Conservation (phyloP, 768 basidiomycete species). For the Leucogyrophana mollusca region DNA sequence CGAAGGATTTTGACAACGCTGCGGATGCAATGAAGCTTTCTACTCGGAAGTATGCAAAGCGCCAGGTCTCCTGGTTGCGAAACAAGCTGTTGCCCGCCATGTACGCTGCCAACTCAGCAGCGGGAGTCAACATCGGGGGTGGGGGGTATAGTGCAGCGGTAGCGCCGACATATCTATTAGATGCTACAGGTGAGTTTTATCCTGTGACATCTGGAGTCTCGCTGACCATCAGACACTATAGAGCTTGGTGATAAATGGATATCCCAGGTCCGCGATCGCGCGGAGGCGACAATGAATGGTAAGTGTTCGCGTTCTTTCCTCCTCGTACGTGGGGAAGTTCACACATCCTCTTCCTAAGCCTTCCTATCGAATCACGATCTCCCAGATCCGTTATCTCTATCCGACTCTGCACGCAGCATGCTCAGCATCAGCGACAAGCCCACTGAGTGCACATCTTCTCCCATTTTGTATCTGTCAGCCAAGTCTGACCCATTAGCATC, state of each 20-base stretch:
- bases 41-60: constrained; percentile 88
- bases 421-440: constrained; percentile 44
- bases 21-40: constrained; percentile 81
- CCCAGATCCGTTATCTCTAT: constrained; percentile 58
- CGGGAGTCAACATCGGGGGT: neutral
- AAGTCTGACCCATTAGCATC: constrained; percentile 5
- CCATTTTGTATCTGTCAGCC: neutral
- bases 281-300: constrained; percentile 51
- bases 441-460: constrained; percentile 40
- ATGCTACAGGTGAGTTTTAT: constrained; percentile 58
- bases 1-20: constrained; percentile 49
- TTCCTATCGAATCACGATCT: constrained; percentile 52
- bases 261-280: constrained; percentile 51
- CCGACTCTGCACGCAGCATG: constrained; percentile 51
- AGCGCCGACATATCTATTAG: constrained; percentile 56
- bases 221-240: constrained; percentile 17
- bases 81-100: constrained; percentile 84
- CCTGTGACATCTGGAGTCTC: neutral
- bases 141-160: constrained; percentile 17
- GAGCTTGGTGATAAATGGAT: constrained; percentile 59
- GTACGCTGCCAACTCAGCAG: constrained; percentile 35
- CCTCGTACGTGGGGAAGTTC: neutral
- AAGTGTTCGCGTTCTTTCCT: constrained; percentile 4
- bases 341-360: constrained; percentile 33
- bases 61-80: constrained; percentile 89